Evolutionary conservation across 2,329 filamentous ascomycete species (phyloP), one percentile per base, ranked within the genome.

Genomic region (Whalleya microplaca): DNA sequence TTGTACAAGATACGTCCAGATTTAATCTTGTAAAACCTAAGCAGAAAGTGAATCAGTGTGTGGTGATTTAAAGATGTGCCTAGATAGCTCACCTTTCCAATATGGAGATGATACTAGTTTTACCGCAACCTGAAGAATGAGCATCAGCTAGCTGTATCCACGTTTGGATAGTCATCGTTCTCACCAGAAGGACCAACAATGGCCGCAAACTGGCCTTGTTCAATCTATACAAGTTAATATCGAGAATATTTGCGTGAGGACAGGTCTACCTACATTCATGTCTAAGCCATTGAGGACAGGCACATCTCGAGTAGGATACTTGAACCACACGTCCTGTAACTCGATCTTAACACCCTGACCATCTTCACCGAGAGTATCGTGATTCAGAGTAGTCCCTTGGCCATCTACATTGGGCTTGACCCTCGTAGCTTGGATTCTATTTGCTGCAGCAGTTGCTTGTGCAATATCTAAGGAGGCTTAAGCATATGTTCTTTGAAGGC

Each of bases 61-160:
- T 51, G 18, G 23, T 10, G 1, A 20, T 2, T 23, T 16, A 14
- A n/a, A 21, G 37, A 46, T 23, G n/a, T 9, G 44, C 23, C 8
- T 42, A 14, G 8, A 40, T 21, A 18, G 55, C 63, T 58, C 14
- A 69, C 69, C 84, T 79, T 72, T 88, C 85, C 10, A 88, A 71
- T 0, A 88, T 72, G 53, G 81, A 80, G 43, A 94, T 84, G 21
- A 91, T 84, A 14, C 86, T 91, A 0, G 86, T 89, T 74, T 93
- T 91, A 20, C 88, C 88, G 55, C 86, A 88, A 16, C 69, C 69
- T 71, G 44, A 37, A 48, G 45, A 5, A 37, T 48, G 45, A 5
- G 16, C 21, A 48, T 71, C 23, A 71, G 58, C 29, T 21, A 42
- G 41, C 42, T 40, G 18, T 14, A 40, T 41, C 23, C 3, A 9